These are phyloP conservation scores for Metschnikowia dekortorum DNA, from an alignment of 805 yeast species.

Conservation along the genomic window DNA sequence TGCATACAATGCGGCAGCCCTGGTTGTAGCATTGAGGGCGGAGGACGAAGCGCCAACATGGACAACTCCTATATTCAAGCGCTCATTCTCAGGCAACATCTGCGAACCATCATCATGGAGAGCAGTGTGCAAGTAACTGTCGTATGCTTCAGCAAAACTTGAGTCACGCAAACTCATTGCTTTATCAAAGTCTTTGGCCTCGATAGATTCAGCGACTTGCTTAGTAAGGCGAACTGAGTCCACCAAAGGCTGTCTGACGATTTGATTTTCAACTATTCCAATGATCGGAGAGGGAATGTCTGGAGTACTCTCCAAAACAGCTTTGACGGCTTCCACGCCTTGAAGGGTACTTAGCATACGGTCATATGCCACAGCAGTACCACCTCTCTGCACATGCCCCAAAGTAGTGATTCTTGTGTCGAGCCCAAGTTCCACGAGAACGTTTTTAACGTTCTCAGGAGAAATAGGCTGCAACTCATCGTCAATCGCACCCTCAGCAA, in stretches of 20 bases:
- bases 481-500: conserved; percentile 97
- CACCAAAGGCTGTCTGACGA: conserved; percentile 77
- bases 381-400: conserved; percentile 99
- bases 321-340: conserved; percentile 96
- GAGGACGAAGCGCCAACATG: conserved; percentile 82
- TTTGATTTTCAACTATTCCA: conserved; percentile 81
- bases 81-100: conserved; percentile 50
- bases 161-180: conserved; percentile 87
- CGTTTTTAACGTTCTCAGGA: conserved; percentile 75
- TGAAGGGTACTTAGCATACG: conserved; percentile 89
- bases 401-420: conserved; percentile 93
- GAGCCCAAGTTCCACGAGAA: conserved; percentile 75
- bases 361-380: conserved; percentile 95
- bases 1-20: conserved; percentile 71
- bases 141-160: conserved; percentile 64
- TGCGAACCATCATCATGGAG: conserved; percentile 55
- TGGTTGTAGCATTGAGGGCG: conserved; percentile 73
- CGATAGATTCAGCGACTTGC: conserved; percentile 87
- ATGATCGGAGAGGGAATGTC: conserved; percentile 93
- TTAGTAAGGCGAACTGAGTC: conserved; percentile 88
- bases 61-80: conserved; percentile 62
- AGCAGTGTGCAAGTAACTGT: conserved; percentile 50
- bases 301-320: conserved; percentile 84
- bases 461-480: conserved; percentile 75
- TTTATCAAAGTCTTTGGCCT: conserved; percentile 67